Conservation (phyloP, 176 grass and related monocot genomes). For the Alloteropsis semialata region DNA sequence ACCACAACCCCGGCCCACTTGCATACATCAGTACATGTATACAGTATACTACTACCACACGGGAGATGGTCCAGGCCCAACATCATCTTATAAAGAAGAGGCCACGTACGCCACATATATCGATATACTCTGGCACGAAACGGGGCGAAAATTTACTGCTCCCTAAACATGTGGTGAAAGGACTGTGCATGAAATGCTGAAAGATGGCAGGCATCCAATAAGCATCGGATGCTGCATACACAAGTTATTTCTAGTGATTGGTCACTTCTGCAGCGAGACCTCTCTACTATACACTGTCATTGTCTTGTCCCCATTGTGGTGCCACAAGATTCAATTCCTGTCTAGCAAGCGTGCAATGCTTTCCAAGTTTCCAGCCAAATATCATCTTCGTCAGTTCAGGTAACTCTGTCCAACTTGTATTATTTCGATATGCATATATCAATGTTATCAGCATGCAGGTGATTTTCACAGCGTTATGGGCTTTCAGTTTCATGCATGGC, state of each 20-base stretch:
- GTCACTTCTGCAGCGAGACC: neutral
- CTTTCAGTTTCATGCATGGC: neutral
- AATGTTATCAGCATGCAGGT: too few species aligned
- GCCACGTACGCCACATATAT: neutral
- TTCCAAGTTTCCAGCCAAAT: neutral
- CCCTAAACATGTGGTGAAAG: too few species aligned
- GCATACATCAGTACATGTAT: neutral
- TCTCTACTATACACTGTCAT: neutral
- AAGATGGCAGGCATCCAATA: constrained; percentile 1
- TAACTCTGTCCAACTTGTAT: neutral
- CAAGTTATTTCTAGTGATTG: neutral
- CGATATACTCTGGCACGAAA: neutral
- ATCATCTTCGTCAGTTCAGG: neutral
- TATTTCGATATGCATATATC: neutral
- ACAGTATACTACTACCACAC: neutral
- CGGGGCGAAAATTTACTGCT: constrained; percentile 14
- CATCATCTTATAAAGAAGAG: neutral
- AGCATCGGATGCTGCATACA: neutral
- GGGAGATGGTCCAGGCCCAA: constrained; percentile 15
- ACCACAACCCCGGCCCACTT: neutral
- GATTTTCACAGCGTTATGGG: neutral
- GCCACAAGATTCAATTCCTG: neutral
- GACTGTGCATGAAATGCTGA: too few species aligned
- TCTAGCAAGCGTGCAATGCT: neutral
- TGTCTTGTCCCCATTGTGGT: neutral